Evolutionary conservation across 164 flowering plant species (phyloP).

Genomic region (Litsea cubeba): DNA sequence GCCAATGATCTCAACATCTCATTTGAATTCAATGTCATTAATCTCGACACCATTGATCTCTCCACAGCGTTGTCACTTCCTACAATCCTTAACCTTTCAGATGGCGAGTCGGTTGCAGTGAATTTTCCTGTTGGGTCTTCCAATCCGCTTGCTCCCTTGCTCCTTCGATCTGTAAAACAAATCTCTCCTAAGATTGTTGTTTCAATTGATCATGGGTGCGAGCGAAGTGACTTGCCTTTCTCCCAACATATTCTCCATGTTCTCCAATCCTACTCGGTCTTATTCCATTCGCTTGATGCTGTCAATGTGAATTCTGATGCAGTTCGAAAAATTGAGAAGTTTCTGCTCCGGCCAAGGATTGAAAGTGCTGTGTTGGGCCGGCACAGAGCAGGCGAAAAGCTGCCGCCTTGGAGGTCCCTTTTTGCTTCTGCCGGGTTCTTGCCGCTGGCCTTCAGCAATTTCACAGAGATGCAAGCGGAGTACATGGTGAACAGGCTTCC

Average conservation of each 20-base stretch:
- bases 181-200: constrained; percentile 69
- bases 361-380: constrained; percentile 51
- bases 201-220: constrained; percentile 61
- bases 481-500: constrained; percentile 65
- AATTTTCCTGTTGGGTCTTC: constrained; percentile 48
- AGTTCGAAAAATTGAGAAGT: constrained; percentile 64
- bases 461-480: constrained; percentile 80
- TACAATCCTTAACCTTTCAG: constrained; percentile 20
- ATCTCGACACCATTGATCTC: constrained; percentile 43
- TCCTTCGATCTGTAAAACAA: constrained; percentile 65
- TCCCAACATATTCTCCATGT: constrained; percentile 50
- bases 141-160: constrained; percentile 33
- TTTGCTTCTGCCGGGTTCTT: constrained; percentile 57
- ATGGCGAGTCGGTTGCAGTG: constrained; percentile 57
- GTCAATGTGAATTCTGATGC: constrained; percentile 40
- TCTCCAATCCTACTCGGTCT: constrained; percentile 41
- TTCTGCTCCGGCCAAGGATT: constrained; percentile 52
- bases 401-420: constrained; percentile 54
- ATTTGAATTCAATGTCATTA: constrained; percentile 51
- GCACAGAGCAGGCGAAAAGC: constrained; percentile 35
- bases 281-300: constrained; percentile 73
- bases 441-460: constrained; percentile 61
- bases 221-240: constrained; percentile 60
- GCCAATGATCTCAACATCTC: constrained; percentile 48
- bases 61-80: constrained; percentile 25